Percentiles rank a stretch among this genome's conserved stretches.
phyloP scores from a whole-genome alignment of 768 basidiomycete genomes.

The Rhizopogon vinicolor region DNA sequence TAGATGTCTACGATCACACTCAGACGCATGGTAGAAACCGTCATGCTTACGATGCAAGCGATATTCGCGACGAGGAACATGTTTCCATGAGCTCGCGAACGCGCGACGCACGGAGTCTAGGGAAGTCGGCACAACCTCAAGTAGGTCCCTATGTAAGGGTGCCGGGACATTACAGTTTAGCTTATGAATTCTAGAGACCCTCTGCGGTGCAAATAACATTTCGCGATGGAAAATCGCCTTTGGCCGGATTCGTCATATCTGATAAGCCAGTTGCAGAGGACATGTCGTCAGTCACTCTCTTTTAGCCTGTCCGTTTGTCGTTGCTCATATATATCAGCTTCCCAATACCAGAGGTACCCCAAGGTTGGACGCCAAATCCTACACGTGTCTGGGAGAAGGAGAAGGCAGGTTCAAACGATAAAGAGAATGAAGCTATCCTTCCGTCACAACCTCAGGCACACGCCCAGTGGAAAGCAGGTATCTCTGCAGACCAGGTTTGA shows the following conservation, averaged over 20 bases:
- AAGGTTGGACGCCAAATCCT: conserved; percentile 85
- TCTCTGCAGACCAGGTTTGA: conserved; percentile 72
- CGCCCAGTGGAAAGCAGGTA: conserved; percentile 50
- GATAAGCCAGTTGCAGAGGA: conserved; percentile 66
- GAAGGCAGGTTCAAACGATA: conserved; percentile 32
- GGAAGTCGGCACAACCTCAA: conserved; percentile 1
- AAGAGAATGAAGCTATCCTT: conserved; percentile 37
- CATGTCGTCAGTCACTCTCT: conserved; percentile 45
- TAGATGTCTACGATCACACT: conserved; percentile 71
- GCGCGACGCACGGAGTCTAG: conserved; percentile 7
- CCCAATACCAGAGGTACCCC: conserved; percentile 74
- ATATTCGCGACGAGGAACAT: conserved; percentile 60
- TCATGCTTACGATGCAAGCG: conserved; percentile 61
- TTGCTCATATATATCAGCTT: conserved; percentile 49
- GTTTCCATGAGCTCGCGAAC: conserved; percentile 35
- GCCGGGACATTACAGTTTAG: neutral
- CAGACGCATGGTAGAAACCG: conserved; percentile 35
- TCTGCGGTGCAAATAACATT: conserved; percentile 35
- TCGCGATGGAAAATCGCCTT: conserved; percentile 68
- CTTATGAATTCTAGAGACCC: conserved; percentile 19
- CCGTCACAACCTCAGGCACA: conserved; percentile 29
- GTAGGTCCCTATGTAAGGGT: neutral
- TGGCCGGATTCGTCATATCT: conserved; percentile 73
- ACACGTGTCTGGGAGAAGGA: conserved; percentile 62
- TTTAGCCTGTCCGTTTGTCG: neutral